Percentiles rank a stretch among this genome's conserved stretches.
phyloP scores from a whole-genome alignment of 2,329 filamentous ascomycete genomes.

The Neonectria ditissima region DNA sequence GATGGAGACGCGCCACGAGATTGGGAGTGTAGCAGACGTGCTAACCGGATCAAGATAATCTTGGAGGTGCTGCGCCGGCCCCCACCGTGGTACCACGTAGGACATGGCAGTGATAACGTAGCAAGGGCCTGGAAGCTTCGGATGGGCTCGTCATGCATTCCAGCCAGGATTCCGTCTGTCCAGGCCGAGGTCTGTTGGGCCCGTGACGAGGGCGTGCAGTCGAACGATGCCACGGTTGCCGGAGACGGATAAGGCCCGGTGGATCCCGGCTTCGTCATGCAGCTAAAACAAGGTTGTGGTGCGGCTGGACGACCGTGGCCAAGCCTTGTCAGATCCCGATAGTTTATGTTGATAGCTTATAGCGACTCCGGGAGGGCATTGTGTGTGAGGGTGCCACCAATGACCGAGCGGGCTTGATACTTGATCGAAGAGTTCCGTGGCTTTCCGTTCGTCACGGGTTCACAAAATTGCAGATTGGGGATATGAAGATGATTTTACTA shows the following conservation, averaged over 20 bases:
- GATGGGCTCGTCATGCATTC: background rate
- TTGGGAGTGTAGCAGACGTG: background rate
- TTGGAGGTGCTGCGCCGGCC: slow-evolving; percentile 10
- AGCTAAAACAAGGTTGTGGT: slow-evolving; percentile 6
- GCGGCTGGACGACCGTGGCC: background rate
- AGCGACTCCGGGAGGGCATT: background rate
- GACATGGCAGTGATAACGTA: slow-evolving; percentile 15
- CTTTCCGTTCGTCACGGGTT: too few relatives aligned
- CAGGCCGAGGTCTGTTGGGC: background rate
- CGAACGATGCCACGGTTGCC: background rate
- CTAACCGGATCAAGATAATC: slow-evolving; percentile 26
- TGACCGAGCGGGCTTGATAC: too few relatives aligned
- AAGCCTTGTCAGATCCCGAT: background rate
- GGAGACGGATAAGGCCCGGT: background rate
- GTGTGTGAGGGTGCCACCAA: background rate
- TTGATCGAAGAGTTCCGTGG: too few relatives aligned
- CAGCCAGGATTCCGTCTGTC: background rate
- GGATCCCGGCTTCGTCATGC: slow-evolving; percentile 1
- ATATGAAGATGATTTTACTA: too few relatives aligned
- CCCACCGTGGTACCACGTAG: too few relatives aligned
- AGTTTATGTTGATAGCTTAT: background rate
- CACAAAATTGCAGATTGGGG: too few relatives aligned
- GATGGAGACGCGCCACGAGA: slow-evolving; percentile 7
- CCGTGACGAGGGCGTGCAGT: background rate
- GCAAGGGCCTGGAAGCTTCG: slow-evolving; percentile 4